Evolutionary conservation across 371 early-diverging fungal species (phyloP).

Genomic region (Basidiobolus meristosporus): DNA sequence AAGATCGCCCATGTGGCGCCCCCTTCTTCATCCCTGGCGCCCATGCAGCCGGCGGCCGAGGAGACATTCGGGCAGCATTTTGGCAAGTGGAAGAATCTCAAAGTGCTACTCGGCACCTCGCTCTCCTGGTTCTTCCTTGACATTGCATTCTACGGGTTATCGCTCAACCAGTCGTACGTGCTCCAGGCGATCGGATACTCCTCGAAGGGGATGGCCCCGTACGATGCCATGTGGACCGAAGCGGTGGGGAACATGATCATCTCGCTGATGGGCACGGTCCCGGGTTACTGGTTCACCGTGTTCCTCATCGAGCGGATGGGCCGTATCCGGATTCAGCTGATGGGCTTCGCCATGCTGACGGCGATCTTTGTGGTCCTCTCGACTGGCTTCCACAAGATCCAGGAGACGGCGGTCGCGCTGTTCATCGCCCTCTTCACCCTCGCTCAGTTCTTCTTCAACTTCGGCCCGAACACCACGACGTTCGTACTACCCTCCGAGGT

Average conservation of each 20-base stretch:
- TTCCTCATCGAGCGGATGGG: conserved; percentile 47
- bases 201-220: conserved; percentile 8
- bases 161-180: conserved; percentile 55
- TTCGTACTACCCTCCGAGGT: too few species aligned
- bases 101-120: conserved; percentile 30
- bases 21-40: too few species aligned
- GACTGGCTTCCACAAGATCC: too few species aligned
- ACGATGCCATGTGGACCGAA: conserved; percentile 10
- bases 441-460: too few species aligned
- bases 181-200: conserved; percentile 32
- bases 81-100: conserved; percentile 24
- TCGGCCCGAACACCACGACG: too few species aligned
- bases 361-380: too few species aligned
- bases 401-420: too few species aligned
- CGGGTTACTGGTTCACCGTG: conserved; percentile 57
- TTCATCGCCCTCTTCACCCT: too few species aligned
- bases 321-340: conserved; percentile 48
- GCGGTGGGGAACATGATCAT: conserved; percentile 35
- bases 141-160: conserved; percentile 72
- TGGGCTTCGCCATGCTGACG: conserved; percentile 47
- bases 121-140: conserved; percentile 60
- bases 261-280: too few species aligned
- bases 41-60: too few species aligned
- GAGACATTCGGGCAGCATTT: conserved; percentile 26
- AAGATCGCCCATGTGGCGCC: conserved; percentile 7